A percentile compares a stretch with the other conserved stretches of the same genome.
Conservation (phyloP, 495 filamentous ascomycete genomes). For the Neurospora hispaniola region DNA sequence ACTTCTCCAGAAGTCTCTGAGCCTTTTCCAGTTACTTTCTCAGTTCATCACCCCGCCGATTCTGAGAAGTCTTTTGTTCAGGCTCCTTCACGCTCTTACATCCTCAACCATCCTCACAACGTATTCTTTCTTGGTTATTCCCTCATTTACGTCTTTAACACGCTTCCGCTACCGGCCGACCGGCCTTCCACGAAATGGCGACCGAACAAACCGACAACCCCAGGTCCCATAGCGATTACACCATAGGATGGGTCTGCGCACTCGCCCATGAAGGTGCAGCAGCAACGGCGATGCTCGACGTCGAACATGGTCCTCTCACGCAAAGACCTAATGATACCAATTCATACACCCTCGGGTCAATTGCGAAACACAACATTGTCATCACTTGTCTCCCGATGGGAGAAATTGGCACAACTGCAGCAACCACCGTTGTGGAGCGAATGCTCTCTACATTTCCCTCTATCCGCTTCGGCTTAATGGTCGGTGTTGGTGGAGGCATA, state of each 20-base stretch:
- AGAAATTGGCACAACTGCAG: not conserved
- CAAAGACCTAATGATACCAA: not conserved
- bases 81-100: not conserved
- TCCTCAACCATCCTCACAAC: not conserved
- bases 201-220: not conserved
- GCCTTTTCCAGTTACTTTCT: not conserved
- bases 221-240: not conserved
- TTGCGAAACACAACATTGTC: not conserved
- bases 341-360: not conserved
- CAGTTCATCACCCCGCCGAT: not conserved
- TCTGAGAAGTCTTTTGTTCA: not conserved
- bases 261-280: not conserved
- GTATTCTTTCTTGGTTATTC: not conserved
- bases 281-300: not conserved
- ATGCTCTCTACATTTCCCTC: not conserved
- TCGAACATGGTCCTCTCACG: not conserved
- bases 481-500: not conserved
- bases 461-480: not conserved
- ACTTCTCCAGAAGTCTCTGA: not conserved
- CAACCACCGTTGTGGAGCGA: not conserved
- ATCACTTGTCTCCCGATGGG: not conserved
- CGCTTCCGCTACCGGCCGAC: not conserved
- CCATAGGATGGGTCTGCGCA: not conserved
- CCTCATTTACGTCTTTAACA: not conserved
- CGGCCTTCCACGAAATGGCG: not conserved